Conservation (phyloP, 2,329 filamentous ascomycete genomes). For the Fonsecaea monophora region DNA sequence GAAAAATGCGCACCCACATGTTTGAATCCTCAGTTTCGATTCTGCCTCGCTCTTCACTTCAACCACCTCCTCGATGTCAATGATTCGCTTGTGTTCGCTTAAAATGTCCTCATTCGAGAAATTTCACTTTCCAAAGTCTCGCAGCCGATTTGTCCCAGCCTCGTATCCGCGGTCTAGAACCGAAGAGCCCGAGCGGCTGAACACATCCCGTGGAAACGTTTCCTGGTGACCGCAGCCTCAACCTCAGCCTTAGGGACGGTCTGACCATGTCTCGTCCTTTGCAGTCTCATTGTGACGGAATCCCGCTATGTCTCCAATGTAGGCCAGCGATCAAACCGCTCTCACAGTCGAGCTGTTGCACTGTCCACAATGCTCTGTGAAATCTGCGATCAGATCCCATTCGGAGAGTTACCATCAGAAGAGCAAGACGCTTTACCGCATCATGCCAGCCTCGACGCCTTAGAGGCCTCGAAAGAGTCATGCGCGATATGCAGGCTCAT, state of each 20-base stretch:
- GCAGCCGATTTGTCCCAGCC: not conserved
- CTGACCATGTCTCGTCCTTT: not conserved
- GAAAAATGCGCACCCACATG: no score
- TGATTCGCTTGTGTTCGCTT: not conserved
- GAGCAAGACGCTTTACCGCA: conserved; percentile 1
- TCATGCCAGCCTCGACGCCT: not conserved
- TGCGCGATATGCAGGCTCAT: not conserved
- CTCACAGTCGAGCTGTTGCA: not conserved
- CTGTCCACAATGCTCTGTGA: not conserved
- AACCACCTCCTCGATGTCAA: not conserved
- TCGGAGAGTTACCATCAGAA: not conserved
- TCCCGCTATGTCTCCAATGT: not conserved
- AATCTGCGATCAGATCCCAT: not conserved
- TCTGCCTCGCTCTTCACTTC: not conserved
- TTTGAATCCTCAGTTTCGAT: not conserved
- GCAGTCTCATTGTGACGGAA: not conserved
- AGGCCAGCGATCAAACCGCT: not conserved
- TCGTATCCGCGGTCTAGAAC: conserved; percentile 4
- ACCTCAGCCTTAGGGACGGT: not conserved
- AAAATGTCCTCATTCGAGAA: not conserved
- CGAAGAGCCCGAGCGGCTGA: not conserved
- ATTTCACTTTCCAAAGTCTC: not conserved
- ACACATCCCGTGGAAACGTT: not conserved
- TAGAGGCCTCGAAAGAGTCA: not conserved
- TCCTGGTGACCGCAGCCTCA: not conserved